Base-by-base conservation (phyloP, 2,329 filamentous ascomycete species). In the Lithohypha guttulata region DNA sequence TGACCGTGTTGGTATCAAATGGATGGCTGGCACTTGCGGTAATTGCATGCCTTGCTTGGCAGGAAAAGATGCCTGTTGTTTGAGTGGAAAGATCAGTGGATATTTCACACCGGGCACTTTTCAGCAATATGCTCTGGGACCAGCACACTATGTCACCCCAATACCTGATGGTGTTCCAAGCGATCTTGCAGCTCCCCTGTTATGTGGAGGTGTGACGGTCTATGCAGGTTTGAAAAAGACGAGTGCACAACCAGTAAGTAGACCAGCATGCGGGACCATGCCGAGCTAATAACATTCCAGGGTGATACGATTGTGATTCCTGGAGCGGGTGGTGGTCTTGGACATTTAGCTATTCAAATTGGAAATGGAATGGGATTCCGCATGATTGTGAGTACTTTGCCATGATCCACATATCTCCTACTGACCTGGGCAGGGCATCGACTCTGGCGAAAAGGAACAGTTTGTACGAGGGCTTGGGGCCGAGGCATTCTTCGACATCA, bases 71-170 rank as follows among this genome's bases (percentile, higher is more conserved):
- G 71, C 66, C 7, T 57, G 66, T 26, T 78, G 74, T 56, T 61
- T 65, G 47, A 69, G 72, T 28, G 63, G 66, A 43, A 73, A 71
- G 52, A 56, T 82, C 34, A 77, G 71, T 0, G 79, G 79, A 4
- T 82, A 81, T 59, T 79, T 75, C 55, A 75, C 70, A 0, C 78
- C 78, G 0, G 79, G 79, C 25, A 83, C 78, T n/a, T 83, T 82
- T 55, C 79, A 82, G 54, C 76, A 81, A 59, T 83, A 81, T 52
- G 70, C 71, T 13, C 54, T 79, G 11, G 71, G 69, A 0, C 74
- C 75, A 7, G 77, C 77, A 2, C 70, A 71, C 58, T 82, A 83
- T 55, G 78, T 81, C 2, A 82, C 79, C 0, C 76, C 76, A 2
- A 81, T 83, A 48, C 79, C 79, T 2, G 76, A 79, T 3, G 59